A percentile compares a stretch with the other conserved stretches of the same genome.
These are phyloP conservation scores for Boletus sensibilis DNA, from an alignment of 768 basidiomycete genomes.

Conservation along the genomic window DNA sequence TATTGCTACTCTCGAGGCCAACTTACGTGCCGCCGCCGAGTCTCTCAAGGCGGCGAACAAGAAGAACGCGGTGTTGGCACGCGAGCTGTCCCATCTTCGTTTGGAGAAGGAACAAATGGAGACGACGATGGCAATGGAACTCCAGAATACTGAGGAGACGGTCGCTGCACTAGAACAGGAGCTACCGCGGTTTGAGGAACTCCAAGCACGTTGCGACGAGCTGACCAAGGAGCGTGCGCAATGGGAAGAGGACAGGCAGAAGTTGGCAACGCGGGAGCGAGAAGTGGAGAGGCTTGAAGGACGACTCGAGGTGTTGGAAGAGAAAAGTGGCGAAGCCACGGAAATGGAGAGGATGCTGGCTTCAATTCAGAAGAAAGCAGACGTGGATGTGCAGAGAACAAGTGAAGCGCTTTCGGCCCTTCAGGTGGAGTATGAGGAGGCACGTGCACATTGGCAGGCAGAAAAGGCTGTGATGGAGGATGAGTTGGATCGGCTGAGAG, in stretches of 20 bases:
- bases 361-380: slow-evolving; percentile 35
- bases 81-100: slow-evolving; percentile 59
- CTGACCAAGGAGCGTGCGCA: slow-evolving; percentile 48
- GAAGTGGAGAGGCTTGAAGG: slow-evolving; percentile 40
- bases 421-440: slow-evolving; percentile 40
- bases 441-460: slow-evolving; percentile 50
- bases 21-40: slow-evolving; percentile 58
- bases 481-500: slow-evolving; percentile 47
- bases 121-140: slow-evolving; percentile 60
- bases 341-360: slow-evolving; percentile 41
- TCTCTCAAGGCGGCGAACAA: slow-evolving; percentile 57
- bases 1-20: slow-evolving; percentile 57
- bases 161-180: slow-evolving; percentile 57
- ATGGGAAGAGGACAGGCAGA: slow-evolving; percentile 50
- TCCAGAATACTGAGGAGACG: slow-evolving; percentile 66
- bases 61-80: slow-evolving; percentile 58
- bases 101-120: slow-evolving; percentile 72
- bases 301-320: slow-evolving; percentile 44
- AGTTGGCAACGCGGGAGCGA: slow-evolving; percentile 38
- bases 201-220: slow-evolving; percentile 46
- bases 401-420: slow-evolving; percentile 40
- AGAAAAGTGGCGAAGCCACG: slow-evolving; percentile 40
- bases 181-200: slow-evolving; percentile 47
- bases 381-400: slow-evolving; percentile 41
- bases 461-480: slow-evolving; percentile 50